Conservation (phyloP, 1,284 basidiomycete genomes). For the Pseudozyma hubeiensis region DNA sequence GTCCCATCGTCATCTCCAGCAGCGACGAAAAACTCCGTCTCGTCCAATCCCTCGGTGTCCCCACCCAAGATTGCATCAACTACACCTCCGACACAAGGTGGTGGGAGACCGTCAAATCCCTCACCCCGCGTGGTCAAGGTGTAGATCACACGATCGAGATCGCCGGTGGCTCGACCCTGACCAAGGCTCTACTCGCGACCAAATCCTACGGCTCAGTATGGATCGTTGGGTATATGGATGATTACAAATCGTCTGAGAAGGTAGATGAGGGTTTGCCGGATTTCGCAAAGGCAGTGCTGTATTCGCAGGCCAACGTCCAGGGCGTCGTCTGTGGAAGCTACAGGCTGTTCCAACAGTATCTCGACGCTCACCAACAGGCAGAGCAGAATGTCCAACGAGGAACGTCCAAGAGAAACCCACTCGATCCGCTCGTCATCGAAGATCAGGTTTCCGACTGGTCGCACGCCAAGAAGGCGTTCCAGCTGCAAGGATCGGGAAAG, state of each 20-base stretch:
- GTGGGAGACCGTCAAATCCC: slow-evolving; percentile 17
- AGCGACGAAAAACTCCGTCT: slow-evolving; percentile 32
- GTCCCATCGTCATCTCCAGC: slow-evolving; percentile 49
- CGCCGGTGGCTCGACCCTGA: slow-evolving; percentile 39
- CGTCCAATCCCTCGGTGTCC: slow-evolving; percentile 27
- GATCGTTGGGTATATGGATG: slow-evolving; percentile 51
- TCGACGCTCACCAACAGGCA: slow-evolving; percentile 26
- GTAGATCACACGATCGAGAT: slow-evolving; percentile 48
- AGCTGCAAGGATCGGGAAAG: slow-evolving; percentile 21
- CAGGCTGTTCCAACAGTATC: slow-evolving; percentile 37
- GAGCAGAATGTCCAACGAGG: slow-evolving; percentile 6
- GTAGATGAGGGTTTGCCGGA: slow-evolving; percentile 14
- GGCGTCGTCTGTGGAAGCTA: slow-evolving; percentile 50
- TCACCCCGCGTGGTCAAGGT: slow-evolving; percentile 27
- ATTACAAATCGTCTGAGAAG: slow-evolving; percentile 28
- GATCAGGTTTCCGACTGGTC: slow-evolving; percentile 34
- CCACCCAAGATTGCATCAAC: slow-evolving; percentile 34
- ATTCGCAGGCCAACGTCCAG: slow-evolving; percentile 32
- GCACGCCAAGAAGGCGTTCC: slow-evolving; percentile 38
- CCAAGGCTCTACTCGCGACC: slow-evolving; percentile 24
- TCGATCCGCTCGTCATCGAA: slow-evolving; percentile 22
- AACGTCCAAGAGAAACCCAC: slow-evolving; percentile 11
- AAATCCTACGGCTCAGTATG: slow-evolving; percentile 31
- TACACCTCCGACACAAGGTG: slow-evolving; percentile 29
- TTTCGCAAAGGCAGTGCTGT: slow-evolving; percentile 33